Base-by-base conservation (phyloP, 1,284 basidiomycete species). In the Tilletiopsis washingtonensis region DNA sequence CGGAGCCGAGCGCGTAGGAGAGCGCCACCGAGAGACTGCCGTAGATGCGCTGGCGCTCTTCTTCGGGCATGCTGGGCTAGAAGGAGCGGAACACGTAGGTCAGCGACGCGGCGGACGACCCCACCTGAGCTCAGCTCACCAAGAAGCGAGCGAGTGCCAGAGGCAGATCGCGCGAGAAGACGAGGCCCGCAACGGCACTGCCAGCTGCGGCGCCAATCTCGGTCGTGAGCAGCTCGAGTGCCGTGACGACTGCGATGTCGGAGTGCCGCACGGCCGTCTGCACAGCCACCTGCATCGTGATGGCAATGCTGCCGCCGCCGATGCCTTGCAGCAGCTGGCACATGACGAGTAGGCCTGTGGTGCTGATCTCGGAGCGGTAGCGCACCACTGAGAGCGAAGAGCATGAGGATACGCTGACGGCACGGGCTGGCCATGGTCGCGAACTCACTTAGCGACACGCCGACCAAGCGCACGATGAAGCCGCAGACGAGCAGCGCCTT, bases 241-340 rank as follows among this genome's bases (percentile, higher is more conserved):
- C 88, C 4, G 85, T 90, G 47, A 84, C 84, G 59, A 84, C 82
- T 0, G 86, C 88, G 19, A 90, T 82, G 61, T 90, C 86, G 23
- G 68, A 59, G 67, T 87, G 86, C 0, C 82, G 77, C 1, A 88
- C 86, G 9, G 81, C 78, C 3, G 85, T 86, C 72, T 91, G 88
- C 0, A 86, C 83, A 34, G 81, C 83, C 49, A 88, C 84, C 71
- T 85, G 84, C 4, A 80, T 77, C 6, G 82, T 76, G 42, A 83
- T 78, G 1, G 83, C 79, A 1, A 86, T 83, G 57, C 88, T 80
- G 20, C 87, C 88, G 23, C 86, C 86, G 12, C 86, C 86, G 14
- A 84, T 75, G 46, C 85, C 85, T 74, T 87, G 85, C 32, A 88
- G 76, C 44, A 88, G 75, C 69, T 88, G 76, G 42, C 71, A 74